Evolutionary conservation across 345 rosid genomes (phyloP), one percentile per base, ranked within the genome.

Genomic region (Ceriops decandra): DNA sequence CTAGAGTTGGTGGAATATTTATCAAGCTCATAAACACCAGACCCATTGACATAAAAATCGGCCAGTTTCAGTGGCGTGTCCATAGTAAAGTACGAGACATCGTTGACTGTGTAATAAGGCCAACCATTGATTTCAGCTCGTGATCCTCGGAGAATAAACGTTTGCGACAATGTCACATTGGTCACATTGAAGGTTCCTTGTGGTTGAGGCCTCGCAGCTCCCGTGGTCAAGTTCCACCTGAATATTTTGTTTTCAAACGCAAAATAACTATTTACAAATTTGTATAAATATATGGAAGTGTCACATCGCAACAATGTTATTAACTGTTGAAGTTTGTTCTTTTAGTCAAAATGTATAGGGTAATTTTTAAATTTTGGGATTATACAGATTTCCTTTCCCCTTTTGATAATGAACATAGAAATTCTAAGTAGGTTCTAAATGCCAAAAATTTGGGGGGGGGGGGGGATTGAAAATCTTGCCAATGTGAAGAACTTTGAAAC

Each of bases 171-270:
- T 27, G 78, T 84, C 63, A 82, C 85, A 60, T 87, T 82, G 28
- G 84, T 49, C 33, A 83, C 85, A 38, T 80, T 85, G 71, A 87
- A 87, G 21, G 85, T 80, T 71, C 88, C 87, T 66, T 87, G 92
- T 46, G 84, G 88, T 9, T 85, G 79, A 6, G 89, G 89, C 83
- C 92, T 82, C 0, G 89, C 88, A 31, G 92, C 88, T 52, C 89
- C 92, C 13, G 85, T 11, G 0, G 86, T 87, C 79, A 83, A 5
- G 72, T 84, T 85, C 91, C 89, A 87, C 72, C 87, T 87, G 31
- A 38, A 28, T 13, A 51, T 16, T 51, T 5, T 46, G 27, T 17
- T n/a, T 26, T 27, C 19, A 28, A 42, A 26, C 11, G 11, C 60
- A n/a, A 22, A 67, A 64, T 15, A 54, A 52, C 24, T 5, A 38